Evolutionary conservation across 2,329 filamentous ascomycete genomes (phyloP).

Genomic region (Penicillium sp.): DNA sequence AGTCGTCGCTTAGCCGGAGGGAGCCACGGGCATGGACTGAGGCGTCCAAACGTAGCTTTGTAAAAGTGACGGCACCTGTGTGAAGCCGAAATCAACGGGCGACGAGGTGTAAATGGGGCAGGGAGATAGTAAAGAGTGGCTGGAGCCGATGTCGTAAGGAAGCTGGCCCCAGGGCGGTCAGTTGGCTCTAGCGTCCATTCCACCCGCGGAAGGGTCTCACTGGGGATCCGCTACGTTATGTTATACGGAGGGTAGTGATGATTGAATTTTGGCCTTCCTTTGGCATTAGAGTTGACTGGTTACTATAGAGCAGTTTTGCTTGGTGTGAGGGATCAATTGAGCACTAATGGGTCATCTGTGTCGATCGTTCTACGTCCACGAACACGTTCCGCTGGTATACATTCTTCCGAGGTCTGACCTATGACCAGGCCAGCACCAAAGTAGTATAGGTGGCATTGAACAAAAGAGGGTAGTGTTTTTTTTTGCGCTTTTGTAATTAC

Average conservation of each 20-base stretch:
- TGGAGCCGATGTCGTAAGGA: constrained; percentile 25
- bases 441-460: background rate
- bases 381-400: background rate
- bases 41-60: constrained; percentile 21
- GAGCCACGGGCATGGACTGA: constrained; percentile 28
- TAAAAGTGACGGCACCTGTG: constrained; percentile 1
- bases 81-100: background rate
- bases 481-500: constrained; percentile 23
- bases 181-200: constrained; percentile 22
- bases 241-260: background rate
- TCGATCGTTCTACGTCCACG: background rate
- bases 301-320: background rate
- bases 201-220: constrained; percentile 5
- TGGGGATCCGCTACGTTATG: background rate
- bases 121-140: constrained; percentile 15
- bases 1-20: constrained; percentile 24
- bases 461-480: background rate
- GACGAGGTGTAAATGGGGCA: constrained; percentile 11
- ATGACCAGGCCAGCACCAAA: background rate
- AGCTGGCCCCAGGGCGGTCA: constrained; percentile 23
- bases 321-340: background rate
- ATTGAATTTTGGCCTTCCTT: background rate
- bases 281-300: background rate
- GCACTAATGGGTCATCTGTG: background rate
- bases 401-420: background rate